Percentiles rank a stretch among this genome's conserved stretches.
phyloP scores from a whole-genome alignment of 495 filamentous ascomycete genomes.

The Neurospora sp. region DNA sequence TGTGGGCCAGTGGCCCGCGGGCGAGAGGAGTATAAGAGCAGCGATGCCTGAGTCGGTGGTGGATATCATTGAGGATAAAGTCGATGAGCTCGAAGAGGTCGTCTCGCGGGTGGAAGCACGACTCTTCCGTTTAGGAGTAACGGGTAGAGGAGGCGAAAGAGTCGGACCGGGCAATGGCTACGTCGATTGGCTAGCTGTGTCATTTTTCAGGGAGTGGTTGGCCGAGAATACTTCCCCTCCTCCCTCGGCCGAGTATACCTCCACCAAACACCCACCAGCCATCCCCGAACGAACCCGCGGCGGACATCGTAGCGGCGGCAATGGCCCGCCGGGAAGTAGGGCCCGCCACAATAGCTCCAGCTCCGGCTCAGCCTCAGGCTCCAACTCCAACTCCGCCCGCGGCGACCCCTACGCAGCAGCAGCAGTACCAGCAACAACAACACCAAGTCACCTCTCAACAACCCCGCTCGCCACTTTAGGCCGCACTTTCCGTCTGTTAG shows the following conservation, averaged over 20 bases:
- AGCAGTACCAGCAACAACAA: neutral
- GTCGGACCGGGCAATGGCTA: slow-evolving; percentile 69
- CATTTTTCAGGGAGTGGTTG: slow-evolving; percentile 81
- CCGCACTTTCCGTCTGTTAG: slow-evolving; percentile 60
- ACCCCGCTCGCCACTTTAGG: slow-evolving; percentile 45
- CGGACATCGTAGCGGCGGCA: slow-evolving; percentile 1
- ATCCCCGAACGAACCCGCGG: slow-evolving; percentile 14
- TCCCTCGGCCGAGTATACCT: slow-evolving; percentile 14
- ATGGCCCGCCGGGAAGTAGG: slow-evolving; percentile 10
- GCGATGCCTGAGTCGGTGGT: slow-evolving; percentile 61
- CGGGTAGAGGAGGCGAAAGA: slow-evolving; percentile 67
- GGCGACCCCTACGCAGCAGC: slow-evolving; percentile 10
- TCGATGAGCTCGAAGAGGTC: slow-evolving; percentile 67
- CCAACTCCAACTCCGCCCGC: slow-evolving; percentile 17
- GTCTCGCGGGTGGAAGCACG: slow-evolving; percentile 60
- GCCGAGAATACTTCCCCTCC: slow-evolving; percentile 75
- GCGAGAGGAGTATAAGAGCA: slow-evolving; percentile 62
- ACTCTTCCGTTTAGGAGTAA: slow-evolving; percentile 71
- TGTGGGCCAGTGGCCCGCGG: slow-evolving; percentile 81
- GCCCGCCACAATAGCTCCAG: neutral
- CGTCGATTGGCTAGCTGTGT: slow-evolving; percentile 78
- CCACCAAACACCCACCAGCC: slow-evolving; percentile 15
- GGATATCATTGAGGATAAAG: slow-evolving; percentile 85
- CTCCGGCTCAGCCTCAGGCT: neutral
- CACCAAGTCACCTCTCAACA: neutral